Evolutionary conservation across 2,329 filamentous ascomycete genomes (phyloP).

Genomic region (Ramularia collo-cygni): DNA sequence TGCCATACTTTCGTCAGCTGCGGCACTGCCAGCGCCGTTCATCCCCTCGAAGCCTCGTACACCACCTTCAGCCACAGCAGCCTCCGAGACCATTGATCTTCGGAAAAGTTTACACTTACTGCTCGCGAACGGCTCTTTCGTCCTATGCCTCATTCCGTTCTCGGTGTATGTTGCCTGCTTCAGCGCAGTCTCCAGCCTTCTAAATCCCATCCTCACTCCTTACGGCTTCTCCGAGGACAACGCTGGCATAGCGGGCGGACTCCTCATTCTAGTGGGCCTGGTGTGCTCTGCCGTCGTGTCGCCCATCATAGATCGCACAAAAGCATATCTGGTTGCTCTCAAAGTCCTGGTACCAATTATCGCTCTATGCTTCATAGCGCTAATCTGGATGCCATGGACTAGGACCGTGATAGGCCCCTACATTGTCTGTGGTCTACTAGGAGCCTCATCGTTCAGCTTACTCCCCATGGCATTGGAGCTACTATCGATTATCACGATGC

Average conservation of each 20-base stretch:
- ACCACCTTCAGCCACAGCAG: conserved; percentile 63
- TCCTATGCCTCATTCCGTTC: conserved; percentile 75
- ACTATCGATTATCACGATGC: conserved; percentile 79
- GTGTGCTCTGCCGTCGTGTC: conserved; percentile 67
- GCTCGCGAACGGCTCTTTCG: conserved; percentile 61
- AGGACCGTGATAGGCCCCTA: conserved; percentile 60
- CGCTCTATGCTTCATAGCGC: conserved; percentile 58
- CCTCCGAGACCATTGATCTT: conserved; percentile 48
- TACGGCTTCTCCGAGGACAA: conserved; percentile 79
- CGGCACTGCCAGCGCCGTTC: conserved; percentile 70
- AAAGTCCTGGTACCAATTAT: conserved; percentile 70
- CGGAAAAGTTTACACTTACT: conserved; percentile 44
- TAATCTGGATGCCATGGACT: conserved; percentile 73
- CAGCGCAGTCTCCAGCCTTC: conserved; percentile 79
- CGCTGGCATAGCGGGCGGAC: conserved; percentile 80
- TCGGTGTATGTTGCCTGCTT: conserved; percentile 83
- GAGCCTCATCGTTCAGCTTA: conserved; percentile 71
- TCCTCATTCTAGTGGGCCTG: conserved; percentile 85
- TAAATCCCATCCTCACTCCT: conserved; percentile 84
- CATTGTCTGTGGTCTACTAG: conserved; percentile 66
- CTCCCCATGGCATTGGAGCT: conserved; percentile 83
- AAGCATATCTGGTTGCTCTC: conserved; percentile 67
- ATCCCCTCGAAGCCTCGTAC: conserved; percentile 70
- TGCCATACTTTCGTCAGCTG: conserved; percentile 47
- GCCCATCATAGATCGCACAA: conserved; percentile 78